phyloP scores from a whole-genome alignment of 1,284 basidiomycete species.

The Marasmius fiardii region DNA sequence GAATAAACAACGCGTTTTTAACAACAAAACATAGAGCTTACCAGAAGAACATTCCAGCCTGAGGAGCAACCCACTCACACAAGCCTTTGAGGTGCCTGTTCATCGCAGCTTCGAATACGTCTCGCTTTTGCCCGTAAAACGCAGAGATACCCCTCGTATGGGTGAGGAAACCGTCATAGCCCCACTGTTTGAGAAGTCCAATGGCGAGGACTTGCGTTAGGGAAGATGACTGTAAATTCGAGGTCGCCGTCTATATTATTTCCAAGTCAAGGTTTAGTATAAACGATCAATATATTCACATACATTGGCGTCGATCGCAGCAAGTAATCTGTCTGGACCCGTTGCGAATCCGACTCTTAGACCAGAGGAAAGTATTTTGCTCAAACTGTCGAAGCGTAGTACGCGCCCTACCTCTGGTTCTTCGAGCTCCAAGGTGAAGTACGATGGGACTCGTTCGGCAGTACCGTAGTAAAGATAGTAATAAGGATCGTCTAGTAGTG shows the following conservation, averaged over 20 bases:
- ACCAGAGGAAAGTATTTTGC: constrained; percentile 84
- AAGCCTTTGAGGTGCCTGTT: constrained; percentile 64
- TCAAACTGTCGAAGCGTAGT: constrained; percentile 84
- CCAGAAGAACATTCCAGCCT: constrained; percentile 93
- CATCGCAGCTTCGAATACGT: constrained; percentile 79
- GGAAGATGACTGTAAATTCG: constrained; percentile 79
- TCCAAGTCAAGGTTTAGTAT: background rate
- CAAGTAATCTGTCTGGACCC: constrained; percentile 72
- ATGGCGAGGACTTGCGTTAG: constrained; percentile 78
- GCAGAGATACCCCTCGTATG: constrained; percentile 73
- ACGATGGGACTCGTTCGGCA: constrained; percentile 64
- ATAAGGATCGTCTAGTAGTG: constrained; percentile 70
- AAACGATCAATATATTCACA: constrained; percentile 37
- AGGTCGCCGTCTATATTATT: constrained; percentile 60
- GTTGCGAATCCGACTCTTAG: constrained; percentile 81
- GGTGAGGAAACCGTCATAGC: constrained; percentile 70
- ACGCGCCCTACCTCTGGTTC: constrained; percentile 70
- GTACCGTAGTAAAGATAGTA: constrained; percentile 71
- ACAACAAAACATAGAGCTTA: constrained; percentile 22
- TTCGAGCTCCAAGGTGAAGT: constrained; percentile 74
- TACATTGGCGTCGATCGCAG: constrained; percentile 68
- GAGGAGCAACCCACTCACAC: constrained; percentile 75
- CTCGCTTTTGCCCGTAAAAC: constrained; percentile 80
- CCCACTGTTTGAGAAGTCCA: constrained; percentile 75
- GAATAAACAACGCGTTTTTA: constrained; percentile 9